Base-by-base conservation (phyloP, 345 rosid species). In the Gossypium herbaceum region DNA sequence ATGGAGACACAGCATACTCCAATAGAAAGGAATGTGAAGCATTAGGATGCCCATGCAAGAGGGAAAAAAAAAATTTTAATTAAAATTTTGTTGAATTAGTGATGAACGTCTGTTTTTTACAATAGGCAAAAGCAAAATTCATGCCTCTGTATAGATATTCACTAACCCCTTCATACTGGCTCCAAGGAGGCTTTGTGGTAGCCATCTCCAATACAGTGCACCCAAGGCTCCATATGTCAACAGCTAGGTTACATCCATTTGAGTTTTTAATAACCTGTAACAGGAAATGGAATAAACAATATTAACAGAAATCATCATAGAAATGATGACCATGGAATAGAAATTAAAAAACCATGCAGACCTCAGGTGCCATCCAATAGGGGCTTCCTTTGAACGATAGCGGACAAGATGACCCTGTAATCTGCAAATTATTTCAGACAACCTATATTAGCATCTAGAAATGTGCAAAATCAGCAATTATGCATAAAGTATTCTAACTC, bases 361-460 rank as follows among this genome's bases (percentile, higher is more conserved):
- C 97, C 94, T 91, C 97, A 56, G 97, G 97, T 77, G 97, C 97
- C 97, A 91, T 91, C 97, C 97, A 91, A 80, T 89, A 89, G 29
- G 97, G 97, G 82, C 97, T 91, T 77, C 97, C 97, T 81, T 85
- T 91, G 82, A 91, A 85, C 20, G 97, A 91, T 22, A 91, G 79
- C 4, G 90, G 92, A 74, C 91, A 91, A 54, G 94, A 91, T 77
- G 87, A 92, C 57, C 92, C 92, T 61, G 89, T 85, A n/a, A 91
- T 91, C 97, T 91, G 92, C 84, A 73, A 69, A 73, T 75, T 34
- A 59, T 25, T 80, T 62, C 76, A 76, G 60, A 65, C 56, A 60
- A 73, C 69, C 69, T 43, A 61, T 29, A 73, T 85, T 76, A 82
- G 74, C 57, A 43, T 16, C 22, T 3, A 54, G 48, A 52, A 12